Conservation (phyloP, 129 eudicot species). For the Escallonia herrerae region DNA sequence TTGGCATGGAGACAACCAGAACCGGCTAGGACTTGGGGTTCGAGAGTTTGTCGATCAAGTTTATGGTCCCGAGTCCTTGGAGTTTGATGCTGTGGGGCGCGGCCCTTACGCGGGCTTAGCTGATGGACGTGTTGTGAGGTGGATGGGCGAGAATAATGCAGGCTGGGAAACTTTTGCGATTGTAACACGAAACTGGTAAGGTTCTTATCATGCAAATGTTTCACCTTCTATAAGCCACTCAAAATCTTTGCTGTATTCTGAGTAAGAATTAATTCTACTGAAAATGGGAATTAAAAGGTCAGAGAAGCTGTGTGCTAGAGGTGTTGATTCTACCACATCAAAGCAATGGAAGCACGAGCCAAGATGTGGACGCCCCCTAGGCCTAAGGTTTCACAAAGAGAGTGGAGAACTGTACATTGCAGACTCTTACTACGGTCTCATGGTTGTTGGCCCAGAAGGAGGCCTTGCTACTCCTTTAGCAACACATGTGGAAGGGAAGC, state of each 20-base stretch:
- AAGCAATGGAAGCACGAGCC: slow-evolving; percentile 82
- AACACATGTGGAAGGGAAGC: slow-evolving; percentile 59
- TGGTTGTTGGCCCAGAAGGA: slow-evolving; percentile 83
- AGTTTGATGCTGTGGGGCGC: slow-evolving; percentile 61
- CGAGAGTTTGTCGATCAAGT: slow-evolving; percentile 64
- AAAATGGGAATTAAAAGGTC: slow-evolving; percentile 39
- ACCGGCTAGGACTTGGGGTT: slow-evolving; percentile 60
- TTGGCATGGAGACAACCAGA: slow-evolving; percentile 75
- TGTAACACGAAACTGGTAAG: slow-evolving; percentile 62
- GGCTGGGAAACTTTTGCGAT: slow-evolving; percentile 95
- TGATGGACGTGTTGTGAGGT: slow-evolving; percentile 81
- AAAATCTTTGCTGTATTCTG: not conserved
- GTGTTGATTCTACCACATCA: slow-evolving; percentile 63
- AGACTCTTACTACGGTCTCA: slow-evolving; percentile 80
- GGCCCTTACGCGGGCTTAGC: slow-evolving; percentile 93
- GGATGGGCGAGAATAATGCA: slow-evolving; percentile 59
- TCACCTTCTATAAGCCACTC: not conserved
- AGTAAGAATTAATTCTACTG: too few relatives aligned
- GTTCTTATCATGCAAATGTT: not conserved
- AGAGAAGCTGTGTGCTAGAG: slow-evolving; percentile 55
- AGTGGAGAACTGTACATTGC: slow-evolving; percentile 83
- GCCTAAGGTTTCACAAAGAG: slow-evolving; percentile 64
- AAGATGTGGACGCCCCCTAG: slow-evolving; percentile 83
- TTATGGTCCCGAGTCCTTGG: slow-evolving; percentile 86
- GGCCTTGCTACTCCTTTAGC: slow-evolving; percentile 77